Percentiles rank a stretch among this genome's conserved stretches.
phyloP scores from a whole-genome alignment of 441 rosid genomes.

The Gossypium davidsonii region DNA sequence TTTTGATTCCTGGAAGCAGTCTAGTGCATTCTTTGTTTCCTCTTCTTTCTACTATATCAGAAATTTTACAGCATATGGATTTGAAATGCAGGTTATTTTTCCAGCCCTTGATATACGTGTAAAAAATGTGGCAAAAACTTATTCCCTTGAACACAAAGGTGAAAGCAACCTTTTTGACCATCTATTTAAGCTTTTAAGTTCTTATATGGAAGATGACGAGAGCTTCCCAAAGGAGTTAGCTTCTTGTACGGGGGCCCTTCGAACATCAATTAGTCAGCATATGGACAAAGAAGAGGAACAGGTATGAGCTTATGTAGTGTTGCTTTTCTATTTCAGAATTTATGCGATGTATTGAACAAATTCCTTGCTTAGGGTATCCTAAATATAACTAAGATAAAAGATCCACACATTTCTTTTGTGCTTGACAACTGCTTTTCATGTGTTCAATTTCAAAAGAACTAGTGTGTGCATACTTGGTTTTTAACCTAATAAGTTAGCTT shows the following conservation, averaged over 20 bases:
- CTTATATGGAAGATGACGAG: slow-evolving; percentile 32
- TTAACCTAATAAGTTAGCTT: background rate
- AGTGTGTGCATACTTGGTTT: background rate
- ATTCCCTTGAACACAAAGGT: slow-evolving; percentile 42
- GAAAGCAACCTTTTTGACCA: slow-evolving; percentile 41
- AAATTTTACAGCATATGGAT: background rate
- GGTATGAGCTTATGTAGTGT: slow-evolving; percentile 22
- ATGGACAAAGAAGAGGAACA: slow-evolving; percentile 52
- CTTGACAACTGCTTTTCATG: slow-evolving; percentile 1
- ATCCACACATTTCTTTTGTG: background rate
- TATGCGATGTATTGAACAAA: background rate
- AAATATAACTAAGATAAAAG: background rate
- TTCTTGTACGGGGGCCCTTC: slow-evolving; percentile 43
- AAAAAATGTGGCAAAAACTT: slow-evolving; percentile 46
- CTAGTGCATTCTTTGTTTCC: background rate
- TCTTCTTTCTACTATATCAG: background rate
- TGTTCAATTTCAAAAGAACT: background rate
- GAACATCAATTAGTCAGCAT: slow-evolving; percentile 46
- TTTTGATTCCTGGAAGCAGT: background rate
- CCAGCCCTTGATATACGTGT: slow-evolving; percentile 45
- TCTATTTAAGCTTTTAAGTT: slow-evolving; percentile 34
- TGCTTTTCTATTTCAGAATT: background rate
- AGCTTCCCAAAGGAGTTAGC: slow-evolving; percentile 38
- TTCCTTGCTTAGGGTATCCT: background rate
- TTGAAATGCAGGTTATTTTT: slow-evolving; percentile 42